phyloP scores from a whole-genome alignment of 2,329 filamentous ascomycete genomes.

The Colletotrichum sansevieriae region DNA sequence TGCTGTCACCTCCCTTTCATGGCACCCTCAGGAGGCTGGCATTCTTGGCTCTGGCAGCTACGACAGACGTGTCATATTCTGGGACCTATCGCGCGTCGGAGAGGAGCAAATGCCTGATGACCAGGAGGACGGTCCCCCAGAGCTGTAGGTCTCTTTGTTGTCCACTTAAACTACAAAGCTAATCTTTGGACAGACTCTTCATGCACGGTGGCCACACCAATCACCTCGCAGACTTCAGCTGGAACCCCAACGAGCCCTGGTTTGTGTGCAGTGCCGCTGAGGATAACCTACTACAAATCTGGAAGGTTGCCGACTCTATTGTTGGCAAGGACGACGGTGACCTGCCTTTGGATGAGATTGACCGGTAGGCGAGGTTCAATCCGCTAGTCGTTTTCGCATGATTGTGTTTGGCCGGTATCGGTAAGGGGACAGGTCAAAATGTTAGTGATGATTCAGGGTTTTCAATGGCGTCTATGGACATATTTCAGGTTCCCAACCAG shows the following conservation, averaged over 20 bases:
- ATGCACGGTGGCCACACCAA: constrained; percentile 99
- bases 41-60: constrained; percentile 93
- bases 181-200: constrained; percentile 74
- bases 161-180: constrained; percentile 30
- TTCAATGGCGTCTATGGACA: constrained; percentile 37
- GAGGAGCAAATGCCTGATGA: constrained; percentile 97
- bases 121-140: constrained; percentile 92
- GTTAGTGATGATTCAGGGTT: constrained; percentile 26
- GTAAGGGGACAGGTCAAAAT: constrained; percentile 23
- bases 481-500: constrained; percentile 36
- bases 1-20: constrained; percentile 90
- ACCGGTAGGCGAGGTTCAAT: constrained; percentile 60
- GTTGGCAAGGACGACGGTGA: constrained; percentile 83
- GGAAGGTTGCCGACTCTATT: constrained; percentile 87
- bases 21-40: constrained; percentile 92
- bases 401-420: constrained; percentile 17
- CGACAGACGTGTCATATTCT: constrained; percentile 94
- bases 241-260: constrained; percentile 98
- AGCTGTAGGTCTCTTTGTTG: constrained; percentile 71
- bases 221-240: constrained; percentile 95
- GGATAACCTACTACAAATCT: constrained; percentile 96
- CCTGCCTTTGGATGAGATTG: constrained; percentile 82
- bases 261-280: constrained; percentile 95
- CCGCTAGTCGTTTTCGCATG: neutral
- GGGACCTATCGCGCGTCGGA: constrained; percentile 92